A percentile compares a stretch with the other conserved stretches of the same genome.
These are phyloP conservation scores for Pascua guehoae DNA, from an alignment of 1,284 basidiomycete species.

Conservation along the genomic window DNA sequence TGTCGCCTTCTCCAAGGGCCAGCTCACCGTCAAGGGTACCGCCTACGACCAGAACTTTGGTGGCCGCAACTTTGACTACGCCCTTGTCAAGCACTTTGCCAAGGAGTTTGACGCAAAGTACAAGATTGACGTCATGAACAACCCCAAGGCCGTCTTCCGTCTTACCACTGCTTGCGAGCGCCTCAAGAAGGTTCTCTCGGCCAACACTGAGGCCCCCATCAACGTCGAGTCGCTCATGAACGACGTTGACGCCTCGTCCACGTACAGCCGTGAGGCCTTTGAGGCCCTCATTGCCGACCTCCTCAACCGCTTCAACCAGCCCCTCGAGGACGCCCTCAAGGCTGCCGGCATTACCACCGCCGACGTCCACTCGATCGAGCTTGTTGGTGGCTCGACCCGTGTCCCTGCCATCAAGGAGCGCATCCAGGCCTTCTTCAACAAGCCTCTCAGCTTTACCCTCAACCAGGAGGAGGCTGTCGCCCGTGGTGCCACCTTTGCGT, in stretches of 20 bases:
- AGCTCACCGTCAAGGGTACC: slow-evolving; percentile 75
- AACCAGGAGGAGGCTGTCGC: slow-evolving; percentile 94
- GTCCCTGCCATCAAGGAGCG: slow-evolving; percentile 65
- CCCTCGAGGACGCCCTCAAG: slow-evolving; percentile 58
- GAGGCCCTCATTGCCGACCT: slow-evolving; percentile 57
- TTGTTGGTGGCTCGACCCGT: slow-evolving; percentile 66
- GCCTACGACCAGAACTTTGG: slow-evolving; percentile 88
- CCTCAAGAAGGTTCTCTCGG: slow-evolving; percentile 70
- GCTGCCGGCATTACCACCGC: slow-evolving; percentile 60
- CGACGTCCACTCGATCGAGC: slow-evolving; percentile 63
- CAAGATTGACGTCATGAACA: slow-evolving; percentile 87
- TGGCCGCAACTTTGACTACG: slow-evolving; percentile 88
- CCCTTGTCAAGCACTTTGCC: slow-evolving; percentile 79
- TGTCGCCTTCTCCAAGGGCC: slow-evolving; percentile 87
- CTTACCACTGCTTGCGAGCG: slow-evolving; percentile 72
- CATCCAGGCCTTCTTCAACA: slow-evolving; percentile 65
- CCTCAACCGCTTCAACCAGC: slow-evolving; percentile 57
- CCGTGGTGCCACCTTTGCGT: slow-evolving; percentile 88
- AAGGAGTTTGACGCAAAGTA: slow-evolving; percentile 87
- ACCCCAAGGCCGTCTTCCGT: slow-evolving; percentile 87
- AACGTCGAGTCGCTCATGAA: slow-evolving; percentile 92
- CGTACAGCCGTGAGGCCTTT: slow-evolving; percentile 60
- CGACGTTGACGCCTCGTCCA: slow-evolving; percentile 69
- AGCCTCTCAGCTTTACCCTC: slow-evolving; percentile 76
- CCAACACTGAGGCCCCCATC: slow-evolving; percentile 78